Evolutionary conservation across 75 land plant species (phyloP).

Genomic region (Sequoia sempervirens): DNA sequence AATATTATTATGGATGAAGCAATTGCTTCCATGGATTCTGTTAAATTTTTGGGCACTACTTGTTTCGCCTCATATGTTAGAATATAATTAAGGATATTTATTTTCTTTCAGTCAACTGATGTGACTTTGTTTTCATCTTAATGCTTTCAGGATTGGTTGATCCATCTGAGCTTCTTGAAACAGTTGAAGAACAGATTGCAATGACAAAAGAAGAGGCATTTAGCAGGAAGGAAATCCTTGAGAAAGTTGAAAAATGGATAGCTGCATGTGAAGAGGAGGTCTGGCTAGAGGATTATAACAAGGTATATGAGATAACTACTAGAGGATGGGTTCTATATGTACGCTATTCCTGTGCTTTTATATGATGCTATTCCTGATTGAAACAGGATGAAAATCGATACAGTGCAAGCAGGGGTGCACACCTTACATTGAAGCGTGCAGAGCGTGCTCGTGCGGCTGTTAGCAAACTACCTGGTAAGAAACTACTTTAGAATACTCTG

Average conservation of each 20-base stretch:
- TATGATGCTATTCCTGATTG: not conserved
- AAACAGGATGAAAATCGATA: constrained; percentile 83
- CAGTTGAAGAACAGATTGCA: constrained; percentile 61
- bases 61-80: not conserved
- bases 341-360: not conserved
- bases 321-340: not conserved
- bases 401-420: constrained; percentile 83
- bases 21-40: constrained; percentile 59
- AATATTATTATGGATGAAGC: constrained; percentile 20
- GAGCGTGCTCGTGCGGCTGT: constrained; percentile 78
- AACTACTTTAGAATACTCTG: not conserved
- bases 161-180: constrained; percentile 55
- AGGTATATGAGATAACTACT: constrained; percentile 26
- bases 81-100: not conserved
- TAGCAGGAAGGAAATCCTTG: constrained; percentile 87
- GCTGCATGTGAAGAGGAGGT: constrained; percentile 80
- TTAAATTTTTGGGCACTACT: constrained; percentile 19
- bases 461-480: constrained; percentile 72
- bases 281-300: constrained; percentile 93
- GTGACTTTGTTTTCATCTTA: not conserved
- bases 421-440: constrained; percentile 83
- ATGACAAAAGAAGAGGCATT: constrained; percentile 73
- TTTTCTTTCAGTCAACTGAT: not conserved
- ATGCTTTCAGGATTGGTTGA: constrained; percentile 55
- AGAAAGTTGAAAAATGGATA: constrained; percentile 84